Conservation (phyloP, 192 early-diverging fungal species). For the Coemansia aciculifera region DNA sequence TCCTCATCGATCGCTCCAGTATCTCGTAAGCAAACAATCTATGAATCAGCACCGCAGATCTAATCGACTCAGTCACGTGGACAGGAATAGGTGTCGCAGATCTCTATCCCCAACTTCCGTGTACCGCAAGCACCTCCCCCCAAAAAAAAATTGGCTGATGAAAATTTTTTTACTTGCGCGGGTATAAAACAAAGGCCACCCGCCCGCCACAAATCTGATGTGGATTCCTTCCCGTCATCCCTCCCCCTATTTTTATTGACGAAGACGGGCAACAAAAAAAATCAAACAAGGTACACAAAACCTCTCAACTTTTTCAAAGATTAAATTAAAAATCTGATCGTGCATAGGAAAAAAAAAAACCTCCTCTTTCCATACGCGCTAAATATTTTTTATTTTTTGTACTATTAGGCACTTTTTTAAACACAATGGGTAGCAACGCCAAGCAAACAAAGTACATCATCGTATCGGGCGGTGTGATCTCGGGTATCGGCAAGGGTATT, state of each 20-base stretch:
- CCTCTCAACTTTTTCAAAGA: neutral
- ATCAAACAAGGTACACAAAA: constrained; percentile 1
- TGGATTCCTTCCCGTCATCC: constrained; percentile 52
- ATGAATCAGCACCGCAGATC: neutral
- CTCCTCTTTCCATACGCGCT: constrained; percentile 2
- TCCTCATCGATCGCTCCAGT: neutral
- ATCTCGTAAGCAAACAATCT: constrained; percentile 1
- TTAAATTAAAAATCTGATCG: constrained; percentile 1
- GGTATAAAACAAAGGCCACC: constrained; percentile 35
- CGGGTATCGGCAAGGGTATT: constrained; percentile 98
- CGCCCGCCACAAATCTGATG: neutral
- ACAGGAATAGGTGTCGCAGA: neutral
- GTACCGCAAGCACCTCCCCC: neutral
- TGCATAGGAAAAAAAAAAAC: neutral
- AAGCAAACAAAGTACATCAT: constrained; percentile 90
- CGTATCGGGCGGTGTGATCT: constrained; percentile 98
- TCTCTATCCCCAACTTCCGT: neutral
- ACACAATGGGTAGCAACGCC: constrained; percentile 22
- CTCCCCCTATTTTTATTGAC: constrained; percentile 14
- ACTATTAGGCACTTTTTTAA: constrained; percentile 10
- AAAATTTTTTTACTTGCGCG: constrained; percentile 16
- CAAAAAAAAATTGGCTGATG: neutral
- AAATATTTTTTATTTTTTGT: constrained; percentile 10
- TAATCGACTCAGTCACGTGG: neutral
- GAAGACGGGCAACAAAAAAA: constrained; percentile 44